Percentiles rank a stretch among this genome's conserved stretches.
Evolutionary conservation across 805 yeast genomes (phyloP).

Genomic region (Ogataea methylovora): DNA sequence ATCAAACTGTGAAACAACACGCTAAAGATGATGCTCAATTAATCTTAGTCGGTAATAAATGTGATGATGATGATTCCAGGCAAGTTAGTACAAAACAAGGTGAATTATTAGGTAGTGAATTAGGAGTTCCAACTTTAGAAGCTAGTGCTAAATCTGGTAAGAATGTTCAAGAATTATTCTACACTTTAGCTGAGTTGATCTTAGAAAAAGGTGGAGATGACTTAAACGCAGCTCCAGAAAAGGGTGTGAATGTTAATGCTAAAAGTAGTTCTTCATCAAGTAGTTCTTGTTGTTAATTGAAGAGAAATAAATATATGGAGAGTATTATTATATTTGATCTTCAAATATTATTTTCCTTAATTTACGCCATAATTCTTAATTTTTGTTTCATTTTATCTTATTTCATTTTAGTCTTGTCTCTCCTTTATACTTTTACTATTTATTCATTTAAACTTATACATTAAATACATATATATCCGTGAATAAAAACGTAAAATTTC

Average conservation of each 20-base stretch:
- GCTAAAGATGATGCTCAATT: constrained; percentile 95
- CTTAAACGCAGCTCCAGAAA: constrained; percentile 18
- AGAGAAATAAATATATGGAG: too few relatives aligned
- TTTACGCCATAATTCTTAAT: too few relatives aligned
- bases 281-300: constrained; percentile 21
- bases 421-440: too few relatives aligned
- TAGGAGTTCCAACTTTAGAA: constrained; percentile 88
- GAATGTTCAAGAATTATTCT: constrained; percentile 88
- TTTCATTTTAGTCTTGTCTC: too few relatives aligned
- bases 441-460: too few relatives aligned
- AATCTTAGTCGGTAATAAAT: constrained; percentile 91
- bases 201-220: constrained; percentile 63
- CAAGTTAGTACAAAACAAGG: constrained; percentile 89
- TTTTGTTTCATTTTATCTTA: too few relatives aligned
- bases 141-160: constrained; percentile 93
- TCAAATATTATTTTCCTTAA: too few relatives aligned
- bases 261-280: constrained; percentile 7
- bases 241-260: constrained; percentile 19
- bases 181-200: constrained; percentile 79
- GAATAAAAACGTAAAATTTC: too few relatives aligned
- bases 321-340: too few relatives aligned
- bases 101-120: constrained; percentile 74
- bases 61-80: constrained; percentile 83
- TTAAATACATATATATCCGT: too few relatives aligned
- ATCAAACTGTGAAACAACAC: constrained; percentile 89